These are phyloP conservation scores for Hanseniaspora jakobsenii DNA, from an alignment of 805 yeast genomes.

Conservation along the genomic window DNA sequence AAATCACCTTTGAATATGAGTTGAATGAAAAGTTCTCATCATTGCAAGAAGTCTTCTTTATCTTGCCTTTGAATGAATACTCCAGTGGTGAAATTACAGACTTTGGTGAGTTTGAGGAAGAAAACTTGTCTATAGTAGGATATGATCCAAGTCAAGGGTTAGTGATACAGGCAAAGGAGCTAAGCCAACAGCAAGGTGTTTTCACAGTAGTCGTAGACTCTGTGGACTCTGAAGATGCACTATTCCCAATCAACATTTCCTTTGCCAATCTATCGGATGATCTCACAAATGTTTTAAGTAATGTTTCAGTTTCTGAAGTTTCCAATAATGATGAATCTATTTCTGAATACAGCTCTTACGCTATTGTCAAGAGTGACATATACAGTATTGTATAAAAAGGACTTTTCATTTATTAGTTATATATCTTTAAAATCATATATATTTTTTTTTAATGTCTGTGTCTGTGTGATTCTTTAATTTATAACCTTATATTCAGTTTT, in stretches of 20 bases:
- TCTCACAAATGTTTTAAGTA: constrained; percentile 43
- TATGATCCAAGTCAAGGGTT: constrained; percentile 55
- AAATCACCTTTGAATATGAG: constrained; percentile 83
- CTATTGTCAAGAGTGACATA: constrained; percentile 2
- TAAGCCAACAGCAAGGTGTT: constrained; percentile 49
- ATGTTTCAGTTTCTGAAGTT: constrained; percentile 51
- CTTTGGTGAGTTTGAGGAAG: constrained; percentile 38
- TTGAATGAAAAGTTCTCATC: constrained; percentile 38
- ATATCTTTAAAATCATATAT: too few species aligned
- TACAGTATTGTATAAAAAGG: constrained; percentile 1
- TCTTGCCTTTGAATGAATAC: constrained; percentile 43
- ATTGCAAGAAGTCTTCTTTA: constrained; percentile 40
- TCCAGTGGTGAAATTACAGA: constrained; percentile 39
- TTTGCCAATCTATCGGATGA: constrained; percentile 40
- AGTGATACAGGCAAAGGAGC: constrained; percentile 46
- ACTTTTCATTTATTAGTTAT: too few species aligned
- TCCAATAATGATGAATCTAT: constrained; percentile 47
- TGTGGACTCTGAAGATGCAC: constrained; percentile 62
- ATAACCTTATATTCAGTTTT: too few species aligned
- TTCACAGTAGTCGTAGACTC: constrained; percentile 63
- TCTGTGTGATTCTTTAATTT: too few species aligned
- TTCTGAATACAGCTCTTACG: constrained; percentile 30
- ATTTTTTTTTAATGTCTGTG: too few species aligned
- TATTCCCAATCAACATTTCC: constrained; percentile 76
- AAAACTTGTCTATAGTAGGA: constrained; percentile 44